phyloP scores from a whole-genome alignment of 495 filamentous ascomycete species.

The Xylaria longipes region DNA sequence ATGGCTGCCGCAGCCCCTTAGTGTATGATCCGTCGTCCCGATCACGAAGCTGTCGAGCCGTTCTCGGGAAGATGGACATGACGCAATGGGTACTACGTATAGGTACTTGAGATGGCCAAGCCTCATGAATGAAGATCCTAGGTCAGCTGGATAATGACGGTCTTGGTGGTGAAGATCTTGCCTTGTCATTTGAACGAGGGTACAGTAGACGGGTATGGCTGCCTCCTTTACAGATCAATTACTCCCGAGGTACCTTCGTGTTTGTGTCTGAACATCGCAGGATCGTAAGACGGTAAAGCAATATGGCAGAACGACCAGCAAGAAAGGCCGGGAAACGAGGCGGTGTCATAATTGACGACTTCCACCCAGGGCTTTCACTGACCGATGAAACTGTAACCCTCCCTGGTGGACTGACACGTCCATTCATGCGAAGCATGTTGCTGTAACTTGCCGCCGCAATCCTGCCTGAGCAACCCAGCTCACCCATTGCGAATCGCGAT shows the following conservation, averaged over 20 bases:
- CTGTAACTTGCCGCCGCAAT: constrained; percentile 7
- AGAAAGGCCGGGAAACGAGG: background rate
- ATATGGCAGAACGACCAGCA: background rate
- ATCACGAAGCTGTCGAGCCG: constrained; percentile 4
- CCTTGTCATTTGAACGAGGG: background rate
- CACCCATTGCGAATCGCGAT: background rate
- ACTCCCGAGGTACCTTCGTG: background rate
- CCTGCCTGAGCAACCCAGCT: background rate
- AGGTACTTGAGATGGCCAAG: constrained; percentile 1
- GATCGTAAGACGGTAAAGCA: background rate
- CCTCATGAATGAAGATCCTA: background rate
- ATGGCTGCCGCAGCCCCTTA: background rate
- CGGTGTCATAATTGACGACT: constrained; percentile 13
- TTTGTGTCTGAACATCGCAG: background rate
- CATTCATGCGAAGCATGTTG: constrained; percentile 3
- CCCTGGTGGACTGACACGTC: background rate
- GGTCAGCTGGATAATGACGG: constrained; percentile 1
- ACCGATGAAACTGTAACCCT: constrained; percentile 1
- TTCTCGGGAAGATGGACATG: background rate
- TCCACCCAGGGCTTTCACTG: background rate
- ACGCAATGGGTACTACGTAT: constrained; percentile 17
- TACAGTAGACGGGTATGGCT: background rate
- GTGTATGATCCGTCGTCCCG: background rate
- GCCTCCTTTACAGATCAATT: no score
- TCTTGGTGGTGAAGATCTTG: background rate